These are phyloP conservation scores for Silene vulgaris DNA, from an alignment of 179 eudicot genomes.

Conservation along the genomic window DNA sequence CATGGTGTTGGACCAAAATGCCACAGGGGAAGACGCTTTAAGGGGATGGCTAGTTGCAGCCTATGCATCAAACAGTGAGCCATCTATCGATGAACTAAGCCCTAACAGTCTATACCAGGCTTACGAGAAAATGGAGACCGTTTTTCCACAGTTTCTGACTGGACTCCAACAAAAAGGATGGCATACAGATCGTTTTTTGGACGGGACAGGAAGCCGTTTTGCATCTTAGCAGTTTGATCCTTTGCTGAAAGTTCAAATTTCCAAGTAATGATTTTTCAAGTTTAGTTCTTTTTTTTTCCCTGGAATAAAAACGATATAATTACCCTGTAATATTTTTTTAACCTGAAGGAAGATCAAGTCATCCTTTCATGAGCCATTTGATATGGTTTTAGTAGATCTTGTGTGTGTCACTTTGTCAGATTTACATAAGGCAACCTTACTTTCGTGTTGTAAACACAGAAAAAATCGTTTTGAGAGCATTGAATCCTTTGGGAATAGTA, in stretches of 20 bases:
- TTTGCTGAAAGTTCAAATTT: not conserved
- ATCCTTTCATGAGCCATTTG: not conserved
- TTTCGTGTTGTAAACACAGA: too few relatives aligned
- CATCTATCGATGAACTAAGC: conserved; percentile 25
- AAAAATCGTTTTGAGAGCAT: too few relatives aligned
- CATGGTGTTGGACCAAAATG: conserved; percentile 73
- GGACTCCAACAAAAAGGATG: conserved; percentile 73
- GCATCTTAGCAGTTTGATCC: conserved; percentile 30
- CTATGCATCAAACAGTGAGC: conserved; percentile 47
- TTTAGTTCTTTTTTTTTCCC: not conserved
- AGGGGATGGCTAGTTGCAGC: conserved; percentile 96
- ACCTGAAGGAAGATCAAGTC: not conserved
- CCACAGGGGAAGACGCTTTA: conserved; percentile 87
- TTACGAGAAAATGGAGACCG: conserved; percentile 64
- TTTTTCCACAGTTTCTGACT: conserved; percentile 54
- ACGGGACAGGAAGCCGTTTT: conserved; percentile 80
- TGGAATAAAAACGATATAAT: not conserved
- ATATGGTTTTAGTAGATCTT: too few relatives aligned
- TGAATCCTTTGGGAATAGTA: too few relatives aligned
- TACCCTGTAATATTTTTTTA: not conserved
- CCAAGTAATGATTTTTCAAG: conserved; percentile 1
- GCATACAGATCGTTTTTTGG: conserved; percentile 96
- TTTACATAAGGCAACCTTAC: too few relatives aligned
- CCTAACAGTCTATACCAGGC: conserved; percentile 43
- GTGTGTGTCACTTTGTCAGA: too few relatives aligned